A percentile compares a stretch with the other conserved stretches of the same genome.
These are phyloP conservation scores for Nidula microcarpa DNA, from an alignment of 768 basidiomycete genomes.

Conservation along the genomic window DNA sequence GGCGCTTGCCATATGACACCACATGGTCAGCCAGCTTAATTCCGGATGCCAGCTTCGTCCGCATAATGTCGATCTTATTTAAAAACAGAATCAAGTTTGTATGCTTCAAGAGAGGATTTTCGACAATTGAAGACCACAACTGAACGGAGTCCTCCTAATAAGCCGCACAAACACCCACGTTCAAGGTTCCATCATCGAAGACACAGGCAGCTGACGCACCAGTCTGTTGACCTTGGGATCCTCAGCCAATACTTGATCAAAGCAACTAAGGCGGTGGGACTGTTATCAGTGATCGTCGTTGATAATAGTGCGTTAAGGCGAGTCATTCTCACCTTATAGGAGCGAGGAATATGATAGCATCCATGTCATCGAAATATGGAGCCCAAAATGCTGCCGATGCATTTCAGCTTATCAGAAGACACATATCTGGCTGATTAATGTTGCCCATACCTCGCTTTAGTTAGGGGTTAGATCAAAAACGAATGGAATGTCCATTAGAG, in stretches of 20 bases:
- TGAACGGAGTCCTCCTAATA: conserved; percentile 71
- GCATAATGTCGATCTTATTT: conserved; percentile 79
- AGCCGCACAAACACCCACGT: neutral
- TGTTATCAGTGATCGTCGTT: neutral
- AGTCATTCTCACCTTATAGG: conserved; percentile 45
- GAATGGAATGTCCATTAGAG: neutral
- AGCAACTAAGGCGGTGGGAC: conserved; percentile 34
- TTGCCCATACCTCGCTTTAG: conserved; percentile 24
- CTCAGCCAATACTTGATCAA: conserved; percentile 69
- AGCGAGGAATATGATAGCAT: conserved; percentile 69
- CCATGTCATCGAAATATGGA: conserved; percentile 68
- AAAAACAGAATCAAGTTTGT: conserved; percentile 79
- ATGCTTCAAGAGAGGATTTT: conserved; percentile 64
- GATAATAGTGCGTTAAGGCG: neutral
- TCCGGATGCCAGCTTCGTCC: conserved; percentile 61
- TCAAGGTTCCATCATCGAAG: neutral
- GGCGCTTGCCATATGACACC: conserved; percentile 63
- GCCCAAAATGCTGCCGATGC: conserved; percentile 44
- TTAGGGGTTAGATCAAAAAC: neutral
- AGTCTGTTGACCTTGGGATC: conserved; percentile 61
- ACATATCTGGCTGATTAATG: neutral
- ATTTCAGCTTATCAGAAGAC: conserved; percentile 1
- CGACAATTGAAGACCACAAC: conserved; percentile 71
- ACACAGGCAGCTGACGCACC: conserved; percentile 24
- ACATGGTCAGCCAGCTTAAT: conserved; percentile 65